A percentile compares a stretch with the other conserved stretches of the same genome.
Conservation (phyloP, 2,329 filamentous ascomycete genomes). For the Exophiala alcalophila region DNA sequence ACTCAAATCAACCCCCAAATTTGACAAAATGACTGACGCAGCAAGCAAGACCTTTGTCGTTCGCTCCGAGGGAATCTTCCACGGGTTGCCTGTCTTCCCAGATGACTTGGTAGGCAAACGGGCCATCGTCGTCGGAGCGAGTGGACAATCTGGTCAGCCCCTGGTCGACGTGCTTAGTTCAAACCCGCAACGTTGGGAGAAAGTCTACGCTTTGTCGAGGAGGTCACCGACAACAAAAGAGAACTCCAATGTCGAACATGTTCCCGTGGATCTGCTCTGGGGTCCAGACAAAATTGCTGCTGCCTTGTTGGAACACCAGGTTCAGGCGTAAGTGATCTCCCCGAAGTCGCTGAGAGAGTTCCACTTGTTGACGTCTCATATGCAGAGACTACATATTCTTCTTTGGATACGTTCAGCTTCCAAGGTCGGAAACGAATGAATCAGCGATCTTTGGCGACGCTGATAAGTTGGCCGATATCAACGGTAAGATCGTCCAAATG, state of each 20-base stretch:
- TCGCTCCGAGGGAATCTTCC: conserved; percentile 19
- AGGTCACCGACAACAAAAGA: conserved; percentile 38
- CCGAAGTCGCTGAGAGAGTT: background rate
- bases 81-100: conserved; percentile 17
- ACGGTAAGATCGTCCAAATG: conserved; percentile 10
- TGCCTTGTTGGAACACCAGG: conserved; percentile 12
- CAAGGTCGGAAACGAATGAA: conserved; percentile 8
- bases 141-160: conserved; percentile 12
- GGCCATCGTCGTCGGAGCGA: conserved; percentile 14
- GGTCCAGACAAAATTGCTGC: conserved; percentile 9
- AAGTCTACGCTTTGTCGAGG: conserved; percentile 50
- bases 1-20: too few relatives aligned
- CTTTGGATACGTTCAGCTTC: conserved; percentile 20
- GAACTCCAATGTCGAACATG: conserved; percentile 13
- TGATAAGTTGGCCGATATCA: conserved; percentile 13
- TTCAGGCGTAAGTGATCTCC: conserved; percentile 18
- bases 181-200: conserved; percentile 47
- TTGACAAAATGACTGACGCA: conserved; percentile 5
- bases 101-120: conserved; percentile 5
- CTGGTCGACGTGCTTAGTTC: conserved; percentile 12
- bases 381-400: conserved; percentile 20
- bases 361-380: conserved; percentile 2
- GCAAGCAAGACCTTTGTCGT: conserved; percentile 12
- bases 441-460: conserved; percentile 15
- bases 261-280: conserved; percentile 13